phyloP scores from a whole-genome alignment of 139 green algal species.

The Pseudopediastrum boryanum region DNA sequence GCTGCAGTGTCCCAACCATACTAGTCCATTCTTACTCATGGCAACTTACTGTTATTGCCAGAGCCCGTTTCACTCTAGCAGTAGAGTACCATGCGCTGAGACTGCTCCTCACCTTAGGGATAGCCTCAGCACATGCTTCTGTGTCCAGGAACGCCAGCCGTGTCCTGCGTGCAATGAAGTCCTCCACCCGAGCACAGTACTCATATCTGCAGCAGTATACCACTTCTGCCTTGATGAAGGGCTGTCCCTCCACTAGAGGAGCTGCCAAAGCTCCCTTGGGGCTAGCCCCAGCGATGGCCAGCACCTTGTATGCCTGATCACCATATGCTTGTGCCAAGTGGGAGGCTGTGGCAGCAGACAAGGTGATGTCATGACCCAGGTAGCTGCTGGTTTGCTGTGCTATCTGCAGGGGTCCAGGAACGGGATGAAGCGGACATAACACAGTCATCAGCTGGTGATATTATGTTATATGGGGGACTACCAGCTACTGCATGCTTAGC shows the following conservation, averaged over 20 bases:
- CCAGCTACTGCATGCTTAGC: no score
- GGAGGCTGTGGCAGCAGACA: slow-evolving; percentile 65
- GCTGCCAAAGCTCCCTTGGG: slow-evolving; percentile 75
- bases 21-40: no score
- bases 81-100: no score
- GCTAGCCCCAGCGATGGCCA: slow-evolving; percentile 85
- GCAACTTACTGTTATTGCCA: neutral
- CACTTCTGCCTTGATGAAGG: slow-evolving; percentile 95
- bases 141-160: slow-evolving; percentile 95
- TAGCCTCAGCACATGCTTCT: slow-evolving; percentile 68
- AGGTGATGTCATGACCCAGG: slow-evolving; percentile 73
- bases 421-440: no score
- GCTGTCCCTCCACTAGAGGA: slow-evolving; percentile 85
- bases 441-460: no score
- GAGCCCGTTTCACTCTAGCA: neutral
- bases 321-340: slow-evolving; percentile 85
- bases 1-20: no score
- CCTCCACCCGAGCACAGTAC: slow-evolving; percentile 87
- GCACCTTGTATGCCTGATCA: slow-evolving; percentile 71
- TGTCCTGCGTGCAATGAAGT: slow-evolving; percentile 93
- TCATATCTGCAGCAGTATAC: slow-evolving; percentile 69
- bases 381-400: slow-evolving; percentile 19
- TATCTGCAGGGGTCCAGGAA: slow-evolving; percentile 32
- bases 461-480: no score
- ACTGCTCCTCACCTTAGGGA: slow-evolving; percentile 66